These are phyloP conservation scores for Spergularia marina DNA, from an alignment of 148 eudicot species.

Conservation along the genomic window DNA sequence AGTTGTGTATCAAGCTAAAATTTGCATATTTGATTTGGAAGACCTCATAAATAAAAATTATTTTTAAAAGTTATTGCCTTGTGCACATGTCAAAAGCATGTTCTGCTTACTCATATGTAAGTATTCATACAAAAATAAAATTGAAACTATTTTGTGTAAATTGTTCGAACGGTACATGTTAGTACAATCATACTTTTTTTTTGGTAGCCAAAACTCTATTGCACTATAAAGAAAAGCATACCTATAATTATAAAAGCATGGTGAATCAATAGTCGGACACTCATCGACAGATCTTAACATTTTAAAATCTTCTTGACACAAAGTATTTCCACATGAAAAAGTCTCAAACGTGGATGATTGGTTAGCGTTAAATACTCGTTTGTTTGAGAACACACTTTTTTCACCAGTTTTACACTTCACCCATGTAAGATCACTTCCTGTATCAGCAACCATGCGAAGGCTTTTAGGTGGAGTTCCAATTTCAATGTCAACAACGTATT, in stretches of 20 bases:
- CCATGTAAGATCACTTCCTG: conserved; percentile 56
- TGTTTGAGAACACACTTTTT: background rate
- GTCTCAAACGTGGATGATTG: conserved; percentile 33
- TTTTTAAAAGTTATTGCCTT: too few relatives aligned
- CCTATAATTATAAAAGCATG: conserved; percentile 44
- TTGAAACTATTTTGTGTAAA: too few relatives aligned
- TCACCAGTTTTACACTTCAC: conserved; percentile 32
- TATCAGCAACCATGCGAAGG: conserved; percentile 36
- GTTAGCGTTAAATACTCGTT: conserved; percentile 17
- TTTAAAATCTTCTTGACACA: conserved; percentile 28
- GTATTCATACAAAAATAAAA: too few relatives aligned
- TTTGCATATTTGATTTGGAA: too few relatives aligned
- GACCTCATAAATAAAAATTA: too few relatives aligned
- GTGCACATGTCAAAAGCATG: too few relatives aligned
- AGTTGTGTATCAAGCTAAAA: too few relatives aligned
- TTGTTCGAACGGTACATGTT: too few relatives aligned
- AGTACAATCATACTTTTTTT: too few relatives aligned
- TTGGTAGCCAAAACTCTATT: too few relatives aligned
- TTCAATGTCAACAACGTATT: conserved; percentile 36
- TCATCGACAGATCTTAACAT: conserved; percentile 7
- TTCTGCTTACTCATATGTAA: too few relatives aligned
- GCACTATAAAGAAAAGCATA: background rate
- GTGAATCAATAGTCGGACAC: conserved; percentile 19
- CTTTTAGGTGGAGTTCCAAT: conserved; percentile 38
- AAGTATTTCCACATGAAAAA: conserved; percentile 29